Percentiles rank a stretch among this genome's conserved stretches.
phyloP scores from a whole-genome alignment of 768 basidiomycete species.

The Termitomyces bulborhizus region DNA sequence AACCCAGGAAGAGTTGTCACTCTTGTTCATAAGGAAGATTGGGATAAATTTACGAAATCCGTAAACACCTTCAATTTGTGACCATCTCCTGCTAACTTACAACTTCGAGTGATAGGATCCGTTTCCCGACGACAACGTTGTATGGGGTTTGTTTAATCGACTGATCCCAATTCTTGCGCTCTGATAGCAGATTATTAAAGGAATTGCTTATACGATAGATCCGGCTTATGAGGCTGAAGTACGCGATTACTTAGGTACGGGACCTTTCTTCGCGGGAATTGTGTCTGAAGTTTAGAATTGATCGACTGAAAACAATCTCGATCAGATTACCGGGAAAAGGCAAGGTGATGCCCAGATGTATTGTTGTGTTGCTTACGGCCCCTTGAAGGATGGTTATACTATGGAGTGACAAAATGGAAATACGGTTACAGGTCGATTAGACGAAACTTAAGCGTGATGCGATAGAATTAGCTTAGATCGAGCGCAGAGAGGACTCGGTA shows the following conservation, averaged over 20 bases:
- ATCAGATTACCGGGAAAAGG: constrained; percentile 83
- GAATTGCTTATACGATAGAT: constrained; percentile 86
- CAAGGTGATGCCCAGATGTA: constrained; percentile 12
- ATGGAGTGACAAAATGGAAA: too few relatives aligned
- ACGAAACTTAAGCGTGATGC: too few relatives aligned
- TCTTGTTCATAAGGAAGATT: constrained; percentile 81
- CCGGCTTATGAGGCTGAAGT: constrained; percentile 70
- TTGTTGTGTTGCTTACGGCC: background rate
- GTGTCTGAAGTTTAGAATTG: background rate
- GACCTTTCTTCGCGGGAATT: background rate
- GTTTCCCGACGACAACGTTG: constrained; percentile 67
- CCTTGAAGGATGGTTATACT: constrained; percentile 52
- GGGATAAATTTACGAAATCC: constrained; percentile 70
- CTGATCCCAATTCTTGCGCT: background rate
- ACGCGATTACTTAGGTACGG: constrained; percentile 73
- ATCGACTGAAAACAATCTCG: background rate
- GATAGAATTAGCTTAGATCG: too few relatives aligned
- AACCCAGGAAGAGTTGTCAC: constrained; percentile 88
- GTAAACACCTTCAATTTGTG: constrained; percentile 29
- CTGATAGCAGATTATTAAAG: constrained; percentile 25
- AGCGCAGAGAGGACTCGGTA: too few relatives aligned
- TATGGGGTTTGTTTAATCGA: constrained; percentile 61
- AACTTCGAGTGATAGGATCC: constrained; percentile 40
- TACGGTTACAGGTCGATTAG: too few relatives aligned
- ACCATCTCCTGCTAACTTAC: background rate